Conservation (phyloP, 2,329 filamentous ascomycete genomes). For the Ilyonectria mors-panacis region DNA sequence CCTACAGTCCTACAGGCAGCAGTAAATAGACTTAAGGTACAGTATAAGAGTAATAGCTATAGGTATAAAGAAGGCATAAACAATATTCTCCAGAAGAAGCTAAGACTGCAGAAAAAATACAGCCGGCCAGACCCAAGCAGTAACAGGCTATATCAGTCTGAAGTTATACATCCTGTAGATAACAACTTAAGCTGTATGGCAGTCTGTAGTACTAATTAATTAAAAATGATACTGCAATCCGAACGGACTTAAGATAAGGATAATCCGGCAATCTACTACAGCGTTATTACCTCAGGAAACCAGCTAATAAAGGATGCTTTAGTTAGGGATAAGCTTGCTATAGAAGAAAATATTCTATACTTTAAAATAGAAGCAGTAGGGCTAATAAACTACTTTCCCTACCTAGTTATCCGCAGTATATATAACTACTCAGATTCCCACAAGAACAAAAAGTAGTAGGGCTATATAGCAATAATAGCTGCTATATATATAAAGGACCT, state of each 20-base stretch:
- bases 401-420: no score
- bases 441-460: neutral
- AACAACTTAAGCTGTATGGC: neutral
- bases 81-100: neutral
- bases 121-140: conserved; percentile 9
- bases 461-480: neutral
- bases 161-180: conserved; percentile 19
- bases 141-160: conserved; percentile 29
- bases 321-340: no score
- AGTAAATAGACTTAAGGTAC: neutral
- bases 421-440: no score
- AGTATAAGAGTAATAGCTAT: conserved; percentile 22
- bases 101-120: conserved; percentile 26
- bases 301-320: neutral
- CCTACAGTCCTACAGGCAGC: conserved; percentile 7
- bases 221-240: no score
- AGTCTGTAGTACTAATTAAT: no score
- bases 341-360: neutral
- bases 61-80: conserved; percentile 7
- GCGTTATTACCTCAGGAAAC: neutral
- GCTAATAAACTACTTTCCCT: no score
- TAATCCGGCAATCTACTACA: neutral
- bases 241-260: no score
- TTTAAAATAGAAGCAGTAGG: neutral
- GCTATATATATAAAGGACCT: neutral